Conservation (phyloP, 73 alveolate species). For the Paramecium sexaurelia region DNA sequence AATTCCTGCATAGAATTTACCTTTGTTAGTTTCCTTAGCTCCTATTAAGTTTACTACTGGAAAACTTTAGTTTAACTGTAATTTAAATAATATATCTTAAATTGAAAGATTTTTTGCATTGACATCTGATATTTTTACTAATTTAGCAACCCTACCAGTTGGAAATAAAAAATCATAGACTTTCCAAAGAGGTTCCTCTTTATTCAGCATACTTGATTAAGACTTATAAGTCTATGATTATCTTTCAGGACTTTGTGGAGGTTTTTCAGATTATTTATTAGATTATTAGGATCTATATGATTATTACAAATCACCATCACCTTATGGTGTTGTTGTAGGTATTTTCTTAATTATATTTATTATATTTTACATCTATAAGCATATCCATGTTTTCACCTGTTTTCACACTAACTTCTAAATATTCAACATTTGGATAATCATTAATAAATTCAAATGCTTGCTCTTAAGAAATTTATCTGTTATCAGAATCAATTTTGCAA, state of each 20-base stretch:
- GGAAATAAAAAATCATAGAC: constrained; percentile 96
- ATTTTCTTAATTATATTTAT: background rate
- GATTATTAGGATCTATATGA: background rate
- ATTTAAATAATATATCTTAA: constrained; percentile 46
- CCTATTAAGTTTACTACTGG: constrained; percentile 93
- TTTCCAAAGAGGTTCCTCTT: constrained; percentile 73
- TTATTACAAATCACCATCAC: background rate
- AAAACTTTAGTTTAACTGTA: constrained; percentile 38
- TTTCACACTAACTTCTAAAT: constrained; percentile 19
- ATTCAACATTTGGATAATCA: constrained; percentile 55
- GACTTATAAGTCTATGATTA: background rate
- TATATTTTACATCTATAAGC: background rate
- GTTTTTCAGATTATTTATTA: constrained; percentile 5
- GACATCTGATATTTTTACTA: constrained; percentile 66
- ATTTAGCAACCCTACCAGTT: constrained; percentile 95
- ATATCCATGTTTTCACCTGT: background rate
- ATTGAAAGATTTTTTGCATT: constrained; percentile 42
- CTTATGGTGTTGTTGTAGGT: constrained; percentile 29
- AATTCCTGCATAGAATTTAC: constrained; percentile 94
- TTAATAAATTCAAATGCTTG: constrained; percentile 1
- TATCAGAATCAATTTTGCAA: constrained; percentile 26
- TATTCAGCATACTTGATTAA: background rate
- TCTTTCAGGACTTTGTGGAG: background rate
- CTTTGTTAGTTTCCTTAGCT: constrained; percentile 84
- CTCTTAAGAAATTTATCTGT: background rate